phyloP scores from a whole-genome alignment of 371 early-diverging fungal genomes.

The Blyttiomyces sp. region DNA sequence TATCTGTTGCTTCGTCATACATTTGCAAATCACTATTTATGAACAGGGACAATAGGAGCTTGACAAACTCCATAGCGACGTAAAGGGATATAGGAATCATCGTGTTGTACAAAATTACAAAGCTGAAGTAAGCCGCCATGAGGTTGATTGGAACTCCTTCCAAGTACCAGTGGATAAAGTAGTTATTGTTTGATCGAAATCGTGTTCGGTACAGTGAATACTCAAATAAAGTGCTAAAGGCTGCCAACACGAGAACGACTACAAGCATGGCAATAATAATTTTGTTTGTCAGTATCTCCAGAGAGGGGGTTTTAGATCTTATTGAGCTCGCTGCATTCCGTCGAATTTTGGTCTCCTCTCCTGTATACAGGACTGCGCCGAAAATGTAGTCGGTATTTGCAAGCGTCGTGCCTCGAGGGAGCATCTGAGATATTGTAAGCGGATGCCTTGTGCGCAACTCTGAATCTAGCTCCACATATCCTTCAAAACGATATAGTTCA shows the following conservation, averaged over 20 bases:
- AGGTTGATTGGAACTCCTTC: neutral
- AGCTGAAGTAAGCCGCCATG: slow-evolving; percentile 6
- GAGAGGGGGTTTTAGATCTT: slow-evolving; percentile 52
- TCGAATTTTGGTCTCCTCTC: slow-evolving; percentile 89
- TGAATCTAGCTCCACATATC: slow-evolving; percentile 8
- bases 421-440: slow-evolving; percentile 47
- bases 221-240: neutral
- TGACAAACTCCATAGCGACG: slow-evolving; percentile 88
- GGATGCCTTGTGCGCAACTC: no score
- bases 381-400: slow-evolving; percentile 87
- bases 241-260: neutral
- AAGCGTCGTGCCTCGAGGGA: slow-evolving; percentile 86
- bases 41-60: slow-evolving; percentile 53
- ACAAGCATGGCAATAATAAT: slow-evolving; percentile 36
- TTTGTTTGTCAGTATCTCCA: slow-evolving; percentile 61
- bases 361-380: slow-evolving; percentile 84
- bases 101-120: slow-evolving; percentile 66
- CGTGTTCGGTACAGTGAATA: neutral
- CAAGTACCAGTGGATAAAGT: slow-evolving; percentile 4
- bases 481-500: slow-evolving; percentile 59
- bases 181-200: neutral
- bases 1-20: slow-evolving; percentile 78
- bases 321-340: slow-evolving; percentile 69
- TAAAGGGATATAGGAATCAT: slow-evolving; percentile 96
- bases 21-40: slow-evolving; percentile 83